Conservation (phyloP, 2,329 filamentous ascomycete genomes). For the Pseudogymnoascus sp. region DNA sequence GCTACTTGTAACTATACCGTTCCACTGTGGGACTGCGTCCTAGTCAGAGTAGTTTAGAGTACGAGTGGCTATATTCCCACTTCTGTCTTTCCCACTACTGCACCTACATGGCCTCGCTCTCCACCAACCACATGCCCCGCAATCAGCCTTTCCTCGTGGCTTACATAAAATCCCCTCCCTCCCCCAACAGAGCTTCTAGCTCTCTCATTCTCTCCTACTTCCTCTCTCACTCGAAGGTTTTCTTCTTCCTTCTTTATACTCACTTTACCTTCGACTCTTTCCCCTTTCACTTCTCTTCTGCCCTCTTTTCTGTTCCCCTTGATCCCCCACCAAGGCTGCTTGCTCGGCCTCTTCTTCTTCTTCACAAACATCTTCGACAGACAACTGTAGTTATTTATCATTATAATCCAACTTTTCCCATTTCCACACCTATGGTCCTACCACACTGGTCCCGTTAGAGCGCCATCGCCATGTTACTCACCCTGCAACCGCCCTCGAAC, state of each 20-base stretch:
- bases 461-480: conserved; percentile 41
- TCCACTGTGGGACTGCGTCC: conserved; percentile 5
- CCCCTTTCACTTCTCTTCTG: conserved; percentile 3
- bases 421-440: conserved; percentile 2
- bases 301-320: conserved; percentile 5
- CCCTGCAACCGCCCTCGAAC: conserved; percentile 40
- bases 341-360: background rate
- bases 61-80: conserved; percentile 1
- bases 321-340: conserved; percentile 1
- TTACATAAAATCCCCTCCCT: conserved; percentile 7
- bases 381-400: conserved; percentile 8
- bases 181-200: conserved; percentile 3
- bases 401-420: conserved; percentile 8
- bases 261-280: background rate
- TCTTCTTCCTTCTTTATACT: conserved; percentile 3
- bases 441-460: conserved; percentile 6
- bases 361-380: conserved; percentile 7
- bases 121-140: conserved; percentile 4
- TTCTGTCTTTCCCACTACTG: conserved; percentile 6
- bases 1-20: background rate
- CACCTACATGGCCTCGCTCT: conserved; percentile 4
- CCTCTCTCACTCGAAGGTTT: background rate
- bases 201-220: conserved; percentile 5
- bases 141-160: background rate
- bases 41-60: background rate